Evolutionary conservation across 2,329 filamentous ascomycete genomes (phyloP).

Genomic region (Penicillium concentricum): DNA sequence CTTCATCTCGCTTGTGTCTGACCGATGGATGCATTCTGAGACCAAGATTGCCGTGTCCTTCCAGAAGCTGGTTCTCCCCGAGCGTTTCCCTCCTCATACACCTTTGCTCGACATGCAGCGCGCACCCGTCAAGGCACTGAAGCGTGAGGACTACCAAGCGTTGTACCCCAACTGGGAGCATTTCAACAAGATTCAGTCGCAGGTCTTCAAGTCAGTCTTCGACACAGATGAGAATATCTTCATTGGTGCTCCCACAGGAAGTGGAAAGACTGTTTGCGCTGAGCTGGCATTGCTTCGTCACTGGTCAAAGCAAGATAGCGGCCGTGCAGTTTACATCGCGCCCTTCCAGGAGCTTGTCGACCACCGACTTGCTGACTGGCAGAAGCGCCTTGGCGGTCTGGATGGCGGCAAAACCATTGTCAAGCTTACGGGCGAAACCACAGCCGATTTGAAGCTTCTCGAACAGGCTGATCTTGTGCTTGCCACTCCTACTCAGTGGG

Average conservation of each 20-base stretch:
- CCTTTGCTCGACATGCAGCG: conserved; percentile 89
- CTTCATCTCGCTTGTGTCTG: conserved; percentile 91
- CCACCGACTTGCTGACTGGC: conserved; percentile 78
- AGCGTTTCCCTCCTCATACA: conserved; percentile 93
- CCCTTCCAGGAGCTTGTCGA: conserved; percentile 94
- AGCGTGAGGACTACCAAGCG: conserved; percentile 75
- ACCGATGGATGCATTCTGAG: conserved; percentile 98
- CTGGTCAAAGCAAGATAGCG: conserved; percentile 71
- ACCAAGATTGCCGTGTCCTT: conserved; percentile 91
- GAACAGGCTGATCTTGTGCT: conserved; percentile 86
- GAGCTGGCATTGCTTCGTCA: conserved; percentile 89
- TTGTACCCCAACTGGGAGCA: conserved; percentile 81
- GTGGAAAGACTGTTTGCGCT: conserved; percentile 94
- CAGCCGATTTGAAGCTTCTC: conserved; percentile 83
- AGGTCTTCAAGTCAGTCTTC: conserved; percentile 92
- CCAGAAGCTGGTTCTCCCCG: conserved; percentile 88
- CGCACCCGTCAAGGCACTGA: conserved; percentile 82
- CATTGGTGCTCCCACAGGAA: conserved; percentile 86
- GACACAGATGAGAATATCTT: conserved; percentile 92
- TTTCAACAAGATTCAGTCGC: conserved; percentile 97
- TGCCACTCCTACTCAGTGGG: conserved; percentile 93
- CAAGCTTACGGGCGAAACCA: conserved; percentile 90
- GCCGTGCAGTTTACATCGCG: conserved; percentile 87
- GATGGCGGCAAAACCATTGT: conserved; percentile 84
- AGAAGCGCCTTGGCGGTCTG: conserved; percentile 68